Evolutionary conservation across 2,329 filamentous ascomycete genomes (phyloP), one percentile per base, ranked within the genome.

Genomic region (Colletotrichum sublineola): DNA sequence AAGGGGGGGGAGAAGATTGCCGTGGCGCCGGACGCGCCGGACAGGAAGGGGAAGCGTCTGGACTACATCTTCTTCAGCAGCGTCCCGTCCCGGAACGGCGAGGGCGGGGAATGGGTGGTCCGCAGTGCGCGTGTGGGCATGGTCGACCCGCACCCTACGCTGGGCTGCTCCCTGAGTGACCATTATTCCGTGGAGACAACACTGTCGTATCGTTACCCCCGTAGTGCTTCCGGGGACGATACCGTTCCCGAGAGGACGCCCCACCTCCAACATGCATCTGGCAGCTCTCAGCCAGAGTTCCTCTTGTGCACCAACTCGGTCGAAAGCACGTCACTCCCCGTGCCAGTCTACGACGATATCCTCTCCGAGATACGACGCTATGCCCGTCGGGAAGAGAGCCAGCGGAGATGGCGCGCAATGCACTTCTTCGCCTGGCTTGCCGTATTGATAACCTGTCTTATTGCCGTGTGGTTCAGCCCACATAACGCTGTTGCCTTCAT

Each of bases 141-240:
- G 90, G 92, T 90, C 29, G 89, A 92, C 79, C 91, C 94, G 12
- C 95, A 98, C 81, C 94, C 95, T 0, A 89, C 89, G 1, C 86
- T 98, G 1, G 88, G 90, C 74, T 97, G 95, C 83, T 97, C 94
- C 1, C 86, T 98, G 36, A 98, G 95, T 77, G 96, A 99, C 79
- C 96, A 98, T 81, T 98, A 98, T 81, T 95, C 94, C 31, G 93
- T 98, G 65, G 93, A 96, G 80, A 91, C 94, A 7, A 95, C 94
- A 0, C 86, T 98, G 12, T 82, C 84, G 5, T 86, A 88, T 15
- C 84, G 87, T 75, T 79, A 79, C 1, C 77, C 81, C 40, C 62
- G 67, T 31, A 56, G 71, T 46, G 42, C 65, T 24, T 50, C 65
- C 62, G 61, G 15, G 24, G 29, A 63, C n/a, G 75, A 73, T 63